phyloP scores from a whole-genome alignment of 2,329 filamentous ascomycete genomes.

The Colletotrichum sp. region DNA sequence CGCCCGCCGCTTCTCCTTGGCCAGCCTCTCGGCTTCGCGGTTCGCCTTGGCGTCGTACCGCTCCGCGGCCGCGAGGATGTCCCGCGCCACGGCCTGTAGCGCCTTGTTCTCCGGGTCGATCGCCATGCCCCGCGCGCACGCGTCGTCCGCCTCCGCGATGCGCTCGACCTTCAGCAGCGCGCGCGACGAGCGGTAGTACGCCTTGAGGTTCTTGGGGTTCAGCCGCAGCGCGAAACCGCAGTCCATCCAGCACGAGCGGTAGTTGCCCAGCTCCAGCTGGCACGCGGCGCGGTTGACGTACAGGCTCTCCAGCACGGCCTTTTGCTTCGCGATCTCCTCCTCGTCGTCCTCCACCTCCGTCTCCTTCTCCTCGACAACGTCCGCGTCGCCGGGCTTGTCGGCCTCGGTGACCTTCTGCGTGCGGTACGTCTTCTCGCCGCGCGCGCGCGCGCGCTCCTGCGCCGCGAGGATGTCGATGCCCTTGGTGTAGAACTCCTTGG shows the following conservation, averaged over 20 bases:
- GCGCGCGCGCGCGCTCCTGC: constrained; percentile 63
- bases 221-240: constrained; percentile 80
- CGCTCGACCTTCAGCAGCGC: constrained; percentile 83
- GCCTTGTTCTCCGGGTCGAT: constrained; percentile 75
- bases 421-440: constrained; percentile 30
- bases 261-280: constrained; percentile 88
- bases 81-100: constrained; percentile 64
- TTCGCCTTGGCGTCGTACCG: constrained; percentile 59
- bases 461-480: constrained; percentile 74
- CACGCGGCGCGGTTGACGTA: constrained; percentile 90
- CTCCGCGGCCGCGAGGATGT: constrained; percentile 66
- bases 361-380: constrained; percentile 36
- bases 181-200: constrained; percentile 82
- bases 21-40: constrained; percentile 60
- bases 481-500: constrained; percentile 90
- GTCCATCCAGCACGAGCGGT: constrained; percentile 84
- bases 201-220: constrained; percentile 85
- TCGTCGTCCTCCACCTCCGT: constrained; percentile 56
- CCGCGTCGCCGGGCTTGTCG: constrained; percentile 35
- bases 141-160: constrained; percentile 79
- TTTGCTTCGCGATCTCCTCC: constrained; percentile 66
- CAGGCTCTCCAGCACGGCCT: constrained; percentile 73
- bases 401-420: constrained; percentile 21
- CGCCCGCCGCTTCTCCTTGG: constrained; percentile 60
- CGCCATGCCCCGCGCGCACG: constrained; percentile 74